Conservation (phyloP, 805 yeast genomes). For the Saccharomycopsis babjevae region DNA sequence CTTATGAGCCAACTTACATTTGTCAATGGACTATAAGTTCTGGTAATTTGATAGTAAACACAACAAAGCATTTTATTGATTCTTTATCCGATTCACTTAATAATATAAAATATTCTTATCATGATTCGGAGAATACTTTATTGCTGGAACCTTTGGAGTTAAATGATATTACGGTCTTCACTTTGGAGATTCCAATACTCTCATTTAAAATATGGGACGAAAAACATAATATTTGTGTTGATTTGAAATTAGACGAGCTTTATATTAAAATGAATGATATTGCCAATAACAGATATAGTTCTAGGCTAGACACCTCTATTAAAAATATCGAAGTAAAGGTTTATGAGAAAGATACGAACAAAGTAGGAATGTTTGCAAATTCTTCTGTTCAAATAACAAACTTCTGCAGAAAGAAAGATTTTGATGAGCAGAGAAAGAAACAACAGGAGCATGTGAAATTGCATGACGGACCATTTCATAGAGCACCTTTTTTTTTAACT, state of each 20-base stretch:
- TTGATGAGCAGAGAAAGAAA: slow-evolving; percentile 32
- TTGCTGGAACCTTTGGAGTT: slow-evolving; percentile 44
- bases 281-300: slow-evolving; percentile 55
- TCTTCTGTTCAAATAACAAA: slow-evolving; percentile 55
- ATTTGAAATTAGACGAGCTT: slow-evolving; percentile 23
- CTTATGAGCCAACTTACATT: slow-evolving; percentile 74
- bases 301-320: slow-evolving; percentile 39
- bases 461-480: slow-evolving; percentile 78
- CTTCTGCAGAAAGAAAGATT: slow-evolving; percentile 44
- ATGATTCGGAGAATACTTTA: slow-evolving; percentile 69
- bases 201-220: slow-evolving; percentile 32
- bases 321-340: slow-evolving; percentile 35
- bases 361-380: slow-evolving; percentile 31
- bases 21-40: slow-evolving; percentile 83
- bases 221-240: slow-evolving; percentile 21
- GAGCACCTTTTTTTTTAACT: slow-evolving; percentile 63
- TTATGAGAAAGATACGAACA: slow-evolving; percentile 18
- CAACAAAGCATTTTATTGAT: slow-evolving; percentile 36
- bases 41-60: slow-evolving; percentile 42
- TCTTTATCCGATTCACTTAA: slow-evolving; percentile 33
- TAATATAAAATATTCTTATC: slow-evolving; percentile 52
- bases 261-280: slow-evolving; percentile 51
- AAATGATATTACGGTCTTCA: slow-evolving; percentile 59
- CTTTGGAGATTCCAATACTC: slow-evolving; percentile 43
- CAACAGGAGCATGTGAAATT: slow-evolving; percentile 58